Evolutionary conservation across 768 basidiomycete species (phyloP), one percentile per base, ranked within the genome.

Genomic region (Boletus speciosus): DNA sequence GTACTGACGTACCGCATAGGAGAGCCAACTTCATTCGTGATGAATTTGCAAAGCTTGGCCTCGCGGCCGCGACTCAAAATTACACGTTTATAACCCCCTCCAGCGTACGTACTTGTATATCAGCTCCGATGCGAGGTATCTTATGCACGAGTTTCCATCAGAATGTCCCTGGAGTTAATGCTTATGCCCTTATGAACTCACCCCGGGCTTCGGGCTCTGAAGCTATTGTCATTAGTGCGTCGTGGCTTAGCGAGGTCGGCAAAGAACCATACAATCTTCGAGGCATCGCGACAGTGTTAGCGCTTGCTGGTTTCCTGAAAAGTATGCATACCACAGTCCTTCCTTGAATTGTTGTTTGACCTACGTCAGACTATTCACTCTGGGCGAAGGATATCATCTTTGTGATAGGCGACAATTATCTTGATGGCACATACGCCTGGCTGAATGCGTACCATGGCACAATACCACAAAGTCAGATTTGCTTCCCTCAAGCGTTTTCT

Each of bases 371-470:
- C 34, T 87, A 90, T 61, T 90, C 93, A 21, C 79, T 93, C 36
- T 99, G 97, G 96, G 90, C 94, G 1, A 96, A 95, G 67, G 95
- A 98, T 62, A 78, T 99, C 51, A 72, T 98, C 16, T 88, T 98
- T 55, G 83, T 99, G 27, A 76, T 98, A 55, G 88, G 88, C 42
- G 96, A 98, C 57, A 90, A 85, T 2, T 84, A 95, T 67, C 69
- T 93, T 35, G 90, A 95, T 49, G 97, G 97, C 3, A 88, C 93
- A 78, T 90, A 97, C 57, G 95, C 92, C 3, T 99, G 93, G 87
- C 74, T 98, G 35, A 83, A 78, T 43, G 79, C 85, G 4, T 98
- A 98, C 65, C 92, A 98, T 67, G 84, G 81, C 16, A 72, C 76
- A 32, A 63, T 74, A 23, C 87, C 86, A 62, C 74, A 79, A 37